These are phyloP conservation scores for Botrytis pseudocinerea DNA, from an alignment of 2,329 filamentous ascomycete genomes.

Conservation along the genomic window DNA sequence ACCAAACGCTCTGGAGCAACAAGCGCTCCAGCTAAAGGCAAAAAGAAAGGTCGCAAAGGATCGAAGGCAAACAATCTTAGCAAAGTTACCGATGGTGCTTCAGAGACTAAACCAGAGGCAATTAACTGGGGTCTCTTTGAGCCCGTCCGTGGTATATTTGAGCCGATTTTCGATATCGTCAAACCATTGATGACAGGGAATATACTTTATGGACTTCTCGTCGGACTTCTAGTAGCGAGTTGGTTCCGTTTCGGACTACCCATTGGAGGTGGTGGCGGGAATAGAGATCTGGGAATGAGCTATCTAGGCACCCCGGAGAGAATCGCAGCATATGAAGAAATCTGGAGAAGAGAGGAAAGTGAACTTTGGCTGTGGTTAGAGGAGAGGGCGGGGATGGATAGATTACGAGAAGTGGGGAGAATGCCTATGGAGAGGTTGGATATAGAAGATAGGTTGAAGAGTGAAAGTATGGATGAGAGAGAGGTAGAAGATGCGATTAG, in stretches of 20 bases:
- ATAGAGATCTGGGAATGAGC: constrained; percentile 44
- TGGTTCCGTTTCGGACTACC: constrained; percentile 67
- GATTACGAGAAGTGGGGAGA: constrained; percentile 58
- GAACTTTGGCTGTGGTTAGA: constrained; percentile 42
- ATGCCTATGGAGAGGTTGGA: constrained; percentile 36
- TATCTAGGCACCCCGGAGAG: constrained; percentile 58
- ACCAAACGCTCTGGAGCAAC: constrained; percentile 58
- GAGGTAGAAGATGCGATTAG: constrained; percentile 45
- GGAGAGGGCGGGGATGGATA: constrained; percentile 60
- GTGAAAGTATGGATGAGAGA: constrained; percentile 32
- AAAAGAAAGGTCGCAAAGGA: constrained; percentile 50
- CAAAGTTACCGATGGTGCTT: constrained; percentile 43
- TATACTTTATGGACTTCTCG: constrained; percentile 72
- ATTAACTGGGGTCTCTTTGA: constrained; percentile 79
- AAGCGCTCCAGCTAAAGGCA: constrained; percentile 54
- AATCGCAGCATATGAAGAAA: constrained; percentile 83
- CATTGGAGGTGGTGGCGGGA: constrained; percentile 43
- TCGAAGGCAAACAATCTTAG: constrained; percentile 48
- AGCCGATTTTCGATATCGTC: constrained; percentile 69
- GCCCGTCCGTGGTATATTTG: constrained; percentile 67
- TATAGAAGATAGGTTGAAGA: constrained; percentile 33
- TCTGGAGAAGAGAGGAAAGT: constrained; percentile 54
- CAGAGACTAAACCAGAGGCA: constrained; percentile 41
- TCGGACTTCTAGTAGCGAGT: constrained; percentile 69
- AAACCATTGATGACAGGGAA: constrained; percentile 73